Evolutionary conservation across 2,329 filamentous ascomycete species (phyloP).

Genomic region (Metarhizium album): DNA sequence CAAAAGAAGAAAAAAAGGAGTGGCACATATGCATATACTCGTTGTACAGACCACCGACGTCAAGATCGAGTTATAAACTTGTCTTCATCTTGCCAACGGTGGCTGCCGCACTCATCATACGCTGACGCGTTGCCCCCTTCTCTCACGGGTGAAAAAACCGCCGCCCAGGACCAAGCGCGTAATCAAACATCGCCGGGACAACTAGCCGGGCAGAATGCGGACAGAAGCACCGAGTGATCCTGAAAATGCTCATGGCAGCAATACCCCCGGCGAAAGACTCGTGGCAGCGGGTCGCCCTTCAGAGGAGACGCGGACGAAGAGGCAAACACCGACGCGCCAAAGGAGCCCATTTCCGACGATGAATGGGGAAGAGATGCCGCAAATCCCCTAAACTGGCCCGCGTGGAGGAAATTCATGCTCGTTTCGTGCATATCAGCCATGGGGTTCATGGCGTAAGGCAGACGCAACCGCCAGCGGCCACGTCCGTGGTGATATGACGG

Average conservation of each 20-base stretch:
- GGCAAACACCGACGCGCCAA: background rate
- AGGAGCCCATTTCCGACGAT: background rate
- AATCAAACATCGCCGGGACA: too few relatives aligned
- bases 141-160: too few relatives aligned
- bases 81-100: too few relatives aligned
- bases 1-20: too few relatives aligned
- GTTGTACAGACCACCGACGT: too few relatives aligned
- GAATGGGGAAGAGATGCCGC: slow-evolving; percentile 8
- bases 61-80: too few relatives aligned
- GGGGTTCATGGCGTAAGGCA: slow-evolving; percentile 28
- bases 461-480: background rate
- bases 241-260: background rate
- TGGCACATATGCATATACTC: too few relatives aligned
- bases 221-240: background rate
- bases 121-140: too few relatives aligned
- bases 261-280: background rate
- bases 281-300: background rate
- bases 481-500: background rate
- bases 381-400: slow-evolving; percentile 42
- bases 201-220: too few relatives aligned
- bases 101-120: too few relatives aligned
- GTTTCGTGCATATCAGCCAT: slow-evolving; percentile 26
- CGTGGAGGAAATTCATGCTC: slow-evolving; percentile 27
- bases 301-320: background rate
- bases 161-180: too few relatives aligned